phyloP scores from a whole-genome alignment of 108 stramenopile species.

The Phaeodactylum tricornutum region DNA sequence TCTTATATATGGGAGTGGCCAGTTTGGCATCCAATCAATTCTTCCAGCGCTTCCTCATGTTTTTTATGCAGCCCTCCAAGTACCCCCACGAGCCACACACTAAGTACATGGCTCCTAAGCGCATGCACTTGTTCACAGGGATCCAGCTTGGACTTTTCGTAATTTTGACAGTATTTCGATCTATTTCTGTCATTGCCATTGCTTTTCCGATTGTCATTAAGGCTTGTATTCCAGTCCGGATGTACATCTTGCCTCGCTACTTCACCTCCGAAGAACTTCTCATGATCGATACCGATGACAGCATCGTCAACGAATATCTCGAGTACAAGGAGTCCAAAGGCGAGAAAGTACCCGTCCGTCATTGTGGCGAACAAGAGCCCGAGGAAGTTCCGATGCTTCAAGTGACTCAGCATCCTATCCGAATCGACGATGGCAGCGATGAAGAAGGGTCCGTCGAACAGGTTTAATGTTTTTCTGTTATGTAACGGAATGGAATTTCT shows the following conservation, averaged over 20 bases:
- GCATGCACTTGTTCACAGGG: conserved; percentile 32
- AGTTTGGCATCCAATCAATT: conserved; percentile 23
- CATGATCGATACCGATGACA: conserved; percentile 28
- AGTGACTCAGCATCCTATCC: no score
- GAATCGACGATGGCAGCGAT: no score
- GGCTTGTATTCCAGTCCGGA: conserved; percentile 37
- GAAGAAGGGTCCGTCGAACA: no score
- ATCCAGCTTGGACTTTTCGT: conserved; percentile 26
- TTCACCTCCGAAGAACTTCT: conserved; percentile 27
- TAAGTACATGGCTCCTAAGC: conserved; percentile 14
- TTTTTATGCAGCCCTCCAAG: conserved; percentile 31
- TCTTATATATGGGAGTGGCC: conserved; percentile 37
- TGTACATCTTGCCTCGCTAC: conserved; percentile 28
- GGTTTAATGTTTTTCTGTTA: no score
- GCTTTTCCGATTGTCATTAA: conserved; percentile 34
- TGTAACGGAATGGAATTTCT: no score
- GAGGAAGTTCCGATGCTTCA: no score
- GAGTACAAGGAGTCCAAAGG: no score
- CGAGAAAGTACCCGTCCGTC: no score
- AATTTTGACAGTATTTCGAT: conserved; percentile 20
- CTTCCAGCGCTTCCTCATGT: conserved; percentile 37
- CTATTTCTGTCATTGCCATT: conserved; percentile 27
- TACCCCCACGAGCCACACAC: conserved; percentile 18
- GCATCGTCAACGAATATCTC: conserved; percentile 14
- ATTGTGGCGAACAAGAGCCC: no score